Base-by-base conservation (phyloP, 495 filamentous ascomycete species). In the Trichoderma erinaceum region DNA sequence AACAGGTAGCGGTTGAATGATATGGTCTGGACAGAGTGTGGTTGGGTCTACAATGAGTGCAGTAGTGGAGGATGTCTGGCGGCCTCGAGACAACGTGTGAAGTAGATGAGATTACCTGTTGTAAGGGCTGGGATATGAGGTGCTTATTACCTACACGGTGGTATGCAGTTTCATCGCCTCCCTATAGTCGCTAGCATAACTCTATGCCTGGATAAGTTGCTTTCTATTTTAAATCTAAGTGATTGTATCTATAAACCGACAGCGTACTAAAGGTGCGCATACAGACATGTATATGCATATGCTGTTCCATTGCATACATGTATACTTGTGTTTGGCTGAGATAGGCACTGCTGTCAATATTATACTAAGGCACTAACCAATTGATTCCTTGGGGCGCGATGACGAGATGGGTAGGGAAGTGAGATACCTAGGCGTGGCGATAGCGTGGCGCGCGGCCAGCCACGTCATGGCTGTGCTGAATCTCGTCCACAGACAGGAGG, bases 381-480 rank as follows among this genome's bases (percentile, higher is more conserved):
- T n/a, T n/a, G n/a, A 21, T 18, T 52, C 2, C n/a, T 3, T 61
- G 52, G 23, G 25, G 23, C 52, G 52, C 6, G 11, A 52, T 23
- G 21, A 23, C 48, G 48, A 23, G 48, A 52, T 46, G 12, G 43
- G 43, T 12, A 46, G 43, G 43, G 18, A 16, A 46, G 43, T 12
- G 44, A 16, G 44, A 25, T 18, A 3, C n/a, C 16, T 23, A 27
- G 50, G 50, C 18, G 29, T 41, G 41, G 63, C 63, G 21, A 13
- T 4, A 35, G 63, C 25, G 65, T 66, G 32, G 64, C 64, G 64
- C 65, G 65, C 44, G 65, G 65, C 65, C 41, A 32, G 32, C 38
- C 44, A 66, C 65, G 65, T 66, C 48, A 66, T 66, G 64, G 32
- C 18, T 35, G 23, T 46, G 64, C 56, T 61, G 56, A 61, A 25